phyloP scores from a whole-genome alignment of 2,329 filamentous ascomycete species.

The Thielaviopsis euricoi region DNA sequence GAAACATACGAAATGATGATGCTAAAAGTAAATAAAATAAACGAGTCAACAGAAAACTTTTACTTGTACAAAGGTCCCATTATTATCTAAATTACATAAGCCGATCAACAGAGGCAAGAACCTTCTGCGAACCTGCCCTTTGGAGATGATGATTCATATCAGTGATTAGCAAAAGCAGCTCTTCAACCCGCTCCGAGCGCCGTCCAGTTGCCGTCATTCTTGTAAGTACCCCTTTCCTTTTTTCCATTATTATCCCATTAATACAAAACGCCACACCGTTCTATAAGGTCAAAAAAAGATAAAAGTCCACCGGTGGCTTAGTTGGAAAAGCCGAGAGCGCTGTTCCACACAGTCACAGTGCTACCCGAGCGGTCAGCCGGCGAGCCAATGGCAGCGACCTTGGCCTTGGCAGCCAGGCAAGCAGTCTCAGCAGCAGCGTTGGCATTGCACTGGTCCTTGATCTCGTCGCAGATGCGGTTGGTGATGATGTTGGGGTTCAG shows the following conservation, averaged over 20 bases:
- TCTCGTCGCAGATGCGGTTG: slow-evolving; percentile 54
- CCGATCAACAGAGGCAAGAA: neutral
- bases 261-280: neutral
- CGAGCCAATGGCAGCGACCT: slow-evolving; percentile 11
- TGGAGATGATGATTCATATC: neutral
- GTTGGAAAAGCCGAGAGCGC: slow-evolving; percentile 8
- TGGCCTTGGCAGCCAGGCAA: slow-evolving; percentile 34
- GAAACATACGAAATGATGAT: too few species aligned
- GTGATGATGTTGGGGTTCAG: slow-evolving; percentile 60
- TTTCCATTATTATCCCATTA: neutral
- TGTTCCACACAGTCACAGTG: slow-evolving; percentile 12
- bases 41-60: neutral
- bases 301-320: too few species aligned
- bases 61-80: neutral
- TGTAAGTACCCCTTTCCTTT: neutral
- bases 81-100: neutral
- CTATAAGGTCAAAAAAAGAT: too few species aligned
- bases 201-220: neutral
- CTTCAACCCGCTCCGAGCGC: neutral
- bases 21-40: neutral
- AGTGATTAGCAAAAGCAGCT: neutral
- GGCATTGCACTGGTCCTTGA: slow-evolving; percentile 48
- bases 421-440: slow-evolving; percentile 40
- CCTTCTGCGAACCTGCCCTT: neutral
- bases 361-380: slow-evolving; percentile 10